Percentiles rank a stretch among this genome's conserved stretches.
phyloP scores from a whole-genome alignment of 495 filamentous ascomycete species.

The Talaromyces ruber region DNA sequence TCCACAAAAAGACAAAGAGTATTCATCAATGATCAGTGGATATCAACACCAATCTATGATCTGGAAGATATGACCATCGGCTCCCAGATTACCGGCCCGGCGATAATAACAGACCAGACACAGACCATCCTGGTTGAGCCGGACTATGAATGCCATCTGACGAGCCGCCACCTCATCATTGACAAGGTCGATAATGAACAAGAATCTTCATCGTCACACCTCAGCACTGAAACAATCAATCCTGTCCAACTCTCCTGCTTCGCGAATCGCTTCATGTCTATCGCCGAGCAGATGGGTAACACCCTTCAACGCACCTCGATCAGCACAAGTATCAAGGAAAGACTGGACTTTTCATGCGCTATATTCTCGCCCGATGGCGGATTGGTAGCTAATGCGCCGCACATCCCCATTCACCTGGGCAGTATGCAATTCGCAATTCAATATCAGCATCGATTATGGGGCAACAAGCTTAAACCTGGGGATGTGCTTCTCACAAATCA shows the following conservation, averaged over 20 bases:
- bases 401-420: constrained; percentile 88
- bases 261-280: constrained; percentile 96
- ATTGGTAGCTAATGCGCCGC: constrained; percentile 89
- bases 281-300: constrained; percentile 96
- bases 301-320: constrained; percentile 96
- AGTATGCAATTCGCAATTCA: constrained; percentile 93
- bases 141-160: constrained; percentile 46
- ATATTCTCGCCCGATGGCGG: constrained; percentile 85
- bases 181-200: constrained; percentile 51
- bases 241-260: constrained; percentile 95
- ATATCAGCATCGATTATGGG: constrained; percentile 89
- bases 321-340: constrained; percentile 95
- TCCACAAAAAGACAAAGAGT: constrained; percentile 73
- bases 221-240: constrained; percentile 68
- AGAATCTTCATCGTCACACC: constrained; percentile 71
- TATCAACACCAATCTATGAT: constrained; percentile 79
- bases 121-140: constrained; percentile 96
- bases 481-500: constrained; percentile 96
- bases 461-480: constrained; percentile 74
- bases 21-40: constrained; percentile 68
- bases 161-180: constrained; percentile 39
- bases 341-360: constrained; percentile 93
- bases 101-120: constrained; percentile 87
- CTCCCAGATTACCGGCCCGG: constrained; percentile 71
- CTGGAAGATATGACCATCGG: constrained; percentile 69